Base-by-base conservation (phyloP, 352 stramenopile species). In the Globisporangium spiculum region DNA sequence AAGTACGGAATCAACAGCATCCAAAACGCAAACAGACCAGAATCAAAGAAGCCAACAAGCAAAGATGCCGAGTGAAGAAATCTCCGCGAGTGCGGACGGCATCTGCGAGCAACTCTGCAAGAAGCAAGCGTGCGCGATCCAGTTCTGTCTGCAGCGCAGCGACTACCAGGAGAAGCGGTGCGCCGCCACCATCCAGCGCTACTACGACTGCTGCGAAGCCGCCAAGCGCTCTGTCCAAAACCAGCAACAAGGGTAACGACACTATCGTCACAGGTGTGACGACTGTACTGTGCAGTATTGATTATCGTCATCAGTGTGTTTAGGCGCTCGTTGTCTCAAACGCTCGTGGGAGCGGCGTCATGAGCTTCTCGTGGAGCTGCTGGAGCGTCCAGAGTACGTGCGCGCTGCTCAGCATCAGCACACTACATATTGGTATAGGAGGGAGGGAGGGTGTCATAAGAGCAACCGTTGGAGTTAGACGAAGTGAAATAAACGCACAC, bases 151-250 rank as follows among this genome's bases (percentile, higher is more conserved):
- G 41, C 79, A 91, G 77, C 84, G 81, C 20, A 74, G 72, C 56
- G 75, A 75, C 27, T 94, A 96, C 65, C 84, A 96, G 67, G 85
- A 96, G 68, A 83, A 50, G 71, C 82, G 77, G 59, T 96, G 88
- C 69, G 62, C 70, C 18, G 74, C 72, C 9, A 72, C 81, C 27
- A 92, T 96, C 60, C 69, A 88, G 55, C 76, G 75, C 14, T 94
- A 92, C 66, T 90, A 89, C 63, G 76, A 90, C 58, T 96, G 88
- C 71, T 93, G 84, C 70, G 63, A 76, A 18, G 67, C 75, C 44
- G 83, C 73, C 58, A 89, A 82, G 60, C 52, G 76, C 56, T 77
- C 70, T 12, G 18, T 24, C 32, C 32, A 12, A 52, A 52, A 52
- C 38, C 38, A 46, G 38, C 14, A 46, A 30, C 65, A 60, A 56